These are phyloP conservation scores for Aspergillus spinulosporus DNA, from an alignment of 2,329 filamentous ascomycete species.

Conservation along the genomic window DNA sequence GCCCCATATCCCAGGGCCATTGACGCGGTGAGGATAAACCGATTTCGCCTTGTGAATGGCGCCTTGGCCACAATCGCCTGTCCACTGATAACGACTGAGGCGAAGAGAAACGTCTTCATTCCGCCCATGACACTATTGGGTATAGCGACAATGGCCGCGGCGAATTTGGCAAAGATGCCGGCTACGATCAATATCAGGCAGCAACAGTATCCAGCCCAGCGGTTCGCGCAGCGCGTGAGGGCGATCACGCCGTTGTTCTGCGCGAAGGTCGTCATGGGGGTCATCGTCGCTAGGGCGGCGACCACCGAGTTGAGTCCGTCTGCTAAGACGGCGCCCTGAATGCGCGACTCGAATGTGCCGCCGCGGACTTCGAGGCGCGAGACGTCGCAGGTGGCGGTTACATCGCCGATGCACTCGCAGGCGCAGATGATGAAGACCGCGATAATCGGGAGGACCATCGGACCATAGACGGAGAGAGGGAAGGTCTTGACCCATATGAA, in stretches of 20 bases:
- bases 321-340: conserved; percentile 67
- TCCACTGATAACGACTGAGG: conserved; percentile 64
- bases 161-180: conserved; percentile 71
- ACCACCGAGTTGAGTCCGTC: conserved; percentile 65
- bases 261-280: conserved; percentile 67
- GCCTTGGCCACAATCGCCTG: conserved; percentile 64
- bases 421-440: conserved; percentile 61
- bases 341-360: conserved; percentile 63
- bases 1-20: conserved; percentile 8
- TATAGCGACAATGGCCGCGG: conserved; percentile 66
- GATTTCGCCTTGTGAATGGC: conserved; percentile 63
- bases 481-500: conserved; percentile 73
- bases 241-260: conserved; percentile 71
- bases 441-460: conserved; percentile 64
- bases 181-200: conserved; percentile 68
- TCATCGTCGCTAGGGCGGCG: conserved; percentile 65
- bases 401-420: conserved; percentile 68
- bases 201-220: conserved; percentile 66
- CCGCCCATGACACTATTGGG: conserved; percentile 52
- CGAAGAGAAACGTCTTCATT: conserved; percentile 66
- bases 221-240: conserved; percentile 66
- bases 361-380: conserved; percentile 65
- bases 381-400: conserved; percentile 68
- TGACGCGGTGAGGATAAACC: conserved; percentile 63
- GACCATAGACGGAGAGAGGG: conserved; percentile 63